These are phyloP conservation scores for Colletotrichum filicis DNA, from an alignment of 2,329 filamentous ascomycete genomes.

Conservation along the genomic window DNA sequence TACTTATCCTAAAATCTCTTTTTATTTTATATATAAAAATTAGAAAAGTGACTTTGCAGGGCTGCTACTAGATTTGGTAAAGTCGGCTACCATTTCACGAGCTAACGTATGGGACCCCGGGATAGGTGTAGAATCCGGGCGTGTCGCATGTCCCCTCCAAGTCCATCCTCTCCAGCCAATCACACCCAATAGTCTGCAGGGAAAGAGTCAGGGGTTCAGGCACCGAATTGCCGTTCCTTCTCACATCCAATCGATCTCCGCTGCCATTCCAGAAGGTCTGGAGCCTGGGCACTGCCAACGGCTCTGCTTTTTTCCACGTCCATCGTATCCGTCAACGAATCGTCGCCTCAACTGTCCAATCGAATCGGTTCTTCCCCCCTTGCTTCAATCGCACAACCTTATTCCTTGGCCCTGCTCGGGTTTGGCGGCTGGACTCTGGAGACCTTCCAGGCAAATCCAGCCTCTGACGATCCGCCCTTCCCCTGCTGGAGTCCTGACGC, in stretches of 20 bases:
- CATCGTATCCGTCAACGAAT: background rate
- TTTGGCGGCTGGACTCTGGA: background rate
- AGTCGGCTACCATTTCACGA: too few relatives aligned
- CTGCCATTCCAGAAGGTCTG: slow-evolving; percentile 29
- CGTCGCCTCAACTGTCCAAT: background rate
- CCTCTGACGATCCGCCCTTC: background rate
- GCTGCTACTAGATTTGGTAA: too few relatives aligned
- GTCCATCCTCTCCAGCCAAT: background rate
- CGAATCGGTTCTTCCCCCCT: background rate
- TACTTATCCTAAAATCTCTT: too few relatives aligned
- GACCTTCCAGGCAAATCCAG: background rate
- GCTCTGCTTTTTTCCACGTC: background rate
- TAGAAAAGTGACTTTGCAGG: too few relatives aligned
- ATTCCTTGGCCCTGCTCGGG: background rate
- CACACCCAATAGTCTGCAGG: background rate
- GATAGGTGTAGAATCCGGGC: slow-evolving; percentile 18
- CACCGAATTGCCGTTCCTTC: background rate
- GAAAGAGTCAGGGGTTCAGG: background rate
- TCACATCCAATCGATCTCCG: background rate
- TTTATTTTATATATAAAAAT: too few relatives aligned
- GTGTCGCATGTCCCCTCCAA: slow-evolving; percentile 6
- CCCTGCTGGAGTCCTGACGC: background rate
- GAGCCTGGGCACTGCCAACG: background rate
- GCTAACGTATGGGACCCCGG: too few relatives aligned
- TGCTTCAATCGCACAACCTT: slow-evolving; percentile 10